These are phyloP conservation scores for Sporothrix protearum DNA, from an alignment of 2,329 filamentous ascomycete species.

Conservation along the genomic window DNA sequence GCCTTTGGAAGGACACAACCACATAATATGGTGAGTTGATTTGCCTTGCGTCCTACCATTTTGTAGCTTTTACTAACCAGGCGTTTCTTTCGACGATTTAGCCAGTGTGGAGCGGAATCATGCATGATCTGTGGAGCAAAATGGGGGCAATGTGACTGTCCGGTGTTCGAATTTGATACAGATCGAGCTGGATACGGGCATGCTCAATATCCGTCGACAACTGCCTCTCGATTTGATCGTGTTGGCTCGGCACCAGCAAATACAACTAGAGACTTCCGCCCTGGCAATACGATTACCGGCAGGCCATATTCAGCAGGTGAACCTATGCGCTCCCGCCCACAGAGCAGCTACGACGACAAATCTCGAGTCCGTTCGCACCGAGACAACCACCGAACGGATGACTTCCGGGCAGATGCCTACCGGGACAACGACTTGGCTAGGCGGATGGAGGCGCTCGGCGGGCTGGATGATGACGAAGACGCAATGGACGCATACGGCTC, in stretches of 20 bases:
- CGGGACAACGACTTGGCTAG: slow-evolving; percentile 38
- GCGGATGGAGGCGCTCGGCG: slow-evolving; percentile 37
- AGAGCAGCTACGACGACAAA: slow-evolving; percentile 47
- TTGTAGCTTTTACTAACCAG: background rate
- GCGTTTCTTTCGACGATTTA: slow-evolving; percentile 27
- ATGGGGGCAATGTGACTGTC: slow-evolving; percentile 81
- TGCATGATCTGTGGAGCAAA: slow-evolving; percentile 80
- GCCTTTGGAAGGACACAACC: slow-evolving; percentile 77
- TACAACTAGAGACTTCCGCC: slow-evolving; percentile 34
- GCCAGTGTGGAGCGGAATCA: slow-evolving; percentile 77
- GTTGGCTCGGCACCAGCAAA: slow-evolving; percentile 35
- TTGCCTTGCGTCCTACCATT: no score
- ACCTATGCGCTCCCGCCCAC: slow-evolving; percentile 32
- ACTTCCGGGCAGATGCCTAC: slow-evolving; percentile 11
- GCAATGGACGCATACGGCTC: background rate
- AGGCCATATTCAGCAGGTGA: slow-evolving; percentile 24
- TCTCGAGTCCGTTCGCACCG: slow-evolving; percentile 37
- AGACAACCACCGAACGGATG: slow-evolving; percentile 33
- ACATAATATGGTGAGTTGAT: slow-evolving; percentile 72
- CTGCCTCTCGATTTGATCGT: slow-evolving; percentile 37
- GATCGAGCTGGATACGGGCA: slow-evolving; percentile 52
- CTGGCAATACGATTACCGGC: slow-evolving; percentile 18
- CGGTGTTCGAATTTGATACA: slow-evolving; percentile 68
- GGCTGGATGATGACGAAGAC: slow-evolving; percentile 36
- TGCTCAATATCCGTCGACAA: slow-evolving; percentile 35